Conservation (phyloP, 305 asterid genomes). For the Caryopteris hybrid region DNA sequence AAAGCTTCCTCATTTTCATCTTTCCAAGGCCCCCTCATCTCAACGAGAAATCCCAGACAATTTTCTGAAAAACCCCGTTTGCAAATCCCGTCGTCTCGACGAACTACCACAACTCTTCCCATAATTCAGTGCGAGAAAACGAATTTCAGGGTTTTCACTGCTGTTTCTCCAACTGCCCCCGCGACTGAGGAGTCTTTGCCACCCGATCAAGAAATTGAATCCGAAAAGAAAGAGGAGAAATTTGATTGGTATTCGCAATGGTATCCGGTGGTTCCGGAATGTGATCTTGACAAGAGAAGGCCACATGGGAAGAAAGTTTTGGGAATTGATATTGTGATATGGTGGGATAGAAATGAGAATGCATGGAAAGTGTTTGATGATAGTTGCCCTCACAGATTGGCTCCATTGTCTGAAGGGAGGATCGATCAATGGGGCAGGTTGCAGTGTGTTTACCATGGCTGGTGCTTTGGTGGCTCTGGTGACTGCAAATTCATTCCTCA, state of each 20-base stretch:
- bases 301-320: conserved; percentile 82
- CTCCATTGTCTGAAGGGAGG: conserved; percentile 92
- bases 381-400: conserved; percentile 85
- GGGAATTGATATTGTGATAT: conserved; percentile 80
- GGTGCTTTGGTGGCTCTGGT: conserved; percentile 88
- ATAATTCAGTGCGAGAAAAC: conserved; percentile 25
- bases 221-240: conserved; percentile 33
- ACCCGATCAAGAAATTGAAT: conserved; percentile 29
- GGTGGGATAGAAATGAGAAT: conserved; percentile 82
- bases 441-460: conserved; percentile 97
- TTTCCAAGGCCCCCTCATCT: conserved; percentile 16
- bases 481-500: conserved; percentile 92
- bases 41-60: conserved; percentile 16
- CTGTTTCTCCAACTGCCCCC: conserved; percentile 35
- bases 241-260: conserved; percentile 89
- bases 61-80: conserved; percentile 16
- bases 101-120: conserved; percentile 3
- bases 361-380: conserved; percentile 93
- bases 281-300: conserved; percentile 87
- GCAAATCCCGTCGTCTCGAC: conserved; percentile 19
- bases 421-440: conserved; percentile 94
- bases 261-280: conserved; percentile 78
- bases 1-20: conserved; percentile 24
- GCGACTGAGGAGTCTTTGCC: conserved; percentile 23
- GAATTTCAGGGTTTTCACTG: conserved; percentile 38